Percentiles rank a stretch among this genome's conserved stretches.
phyloP scores from a whole-genome alignment of 2,329 filamentous ascomycete species.

The Peltaster fructicola region DNA sequence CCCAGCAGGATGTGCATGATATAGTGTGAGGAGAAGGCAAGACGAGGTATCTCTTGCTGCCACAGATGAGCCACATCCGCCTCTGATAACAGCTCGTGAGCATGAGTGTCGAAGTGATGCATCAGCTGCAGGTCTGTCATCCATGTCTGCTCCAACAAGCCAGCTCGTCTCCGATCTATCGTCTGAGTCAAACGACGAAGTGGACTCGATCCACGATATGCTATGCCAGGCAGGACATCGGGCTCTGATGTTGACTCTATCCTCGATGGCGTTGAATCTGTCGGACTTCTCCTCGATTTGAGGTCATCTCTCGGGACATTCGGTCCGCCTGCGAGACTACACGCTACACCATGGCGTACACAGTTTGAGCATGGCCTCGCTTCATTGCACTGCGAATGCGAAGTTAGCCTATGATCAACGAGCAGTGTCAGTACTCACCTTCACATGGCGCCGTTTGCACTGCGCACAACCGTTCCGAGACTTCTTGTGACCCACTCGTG shows the following conservation, averaged over 20 bases:
- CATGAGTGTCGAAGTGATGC: constrained; percentile 14
- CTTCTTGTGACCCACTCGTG: constrained; percentile 15
- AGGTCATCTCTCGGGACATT: constrained; percentile 14
- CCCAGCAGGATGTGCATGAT: constrained; percentile 16
- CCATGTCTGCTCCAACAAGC: constrained; percentile 12
- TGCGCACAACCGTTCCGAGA: constrained; percentile 15
- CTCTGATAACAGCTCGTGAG: too few relatives aligned
- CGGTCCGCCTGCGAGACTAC: constrained; percentile 16
- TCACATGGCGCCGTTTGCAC: constrained; percentile 17
- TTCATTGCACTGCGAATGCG: constrained; percentile 14
- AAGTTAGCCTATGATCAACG: constrained; percentile 1
- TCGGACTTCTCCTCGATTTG: constrained; percentile 7
- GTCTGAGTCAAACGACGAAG: not conserved
- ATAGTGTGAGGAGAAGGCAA: constrained; percentile 13
- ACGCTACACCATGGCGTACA: constrained; percentile 13
- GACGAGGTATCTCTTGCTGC: constrained; percentile 12
- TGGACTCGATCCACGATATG: too few relatives aligned
- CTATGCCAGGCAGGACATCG: not conserved
- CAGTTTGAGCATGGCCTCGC: constrained; percentile 16
- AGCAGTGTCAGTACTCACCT: constrained; percentile 9
- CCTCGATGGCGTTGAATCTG: too few relatives aligned
- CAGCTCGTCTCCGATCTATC: too few relatives aligned
- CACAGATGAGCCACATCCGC: constrained; percentile 13
- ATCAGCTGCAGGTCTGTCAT: constrained; percentile 15
- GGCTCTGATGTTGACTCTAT: not conserved